phyloP scores from a whole-genome alignment of 768 basidiomycete species.

The Hygrophorus pudorinus region DNA sequence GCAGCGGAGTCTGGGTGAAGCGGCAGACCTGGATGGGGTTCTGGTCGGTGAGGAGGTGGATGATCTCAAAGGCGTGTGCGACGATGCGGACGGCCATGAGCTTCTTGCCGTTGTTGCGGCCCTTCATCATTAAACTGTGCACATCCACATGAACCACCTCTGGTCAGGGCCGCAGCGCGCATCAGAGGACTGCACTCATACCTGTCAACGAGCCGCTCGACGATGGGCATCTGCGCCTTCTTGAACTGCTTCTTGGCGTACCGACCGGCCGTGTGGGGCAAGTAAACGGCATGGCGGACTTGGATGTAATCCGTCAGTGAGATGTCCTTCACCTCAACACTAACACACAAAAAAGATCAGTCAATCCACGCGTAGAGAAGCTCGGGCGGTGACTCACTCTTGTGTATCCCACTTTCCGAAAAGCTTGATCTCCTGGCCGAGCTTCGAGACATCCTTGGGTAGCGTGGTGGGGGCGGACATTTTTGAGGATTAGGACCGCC shows the following conservation, averaged over 20 bases:
- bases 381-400: conserved; percentile 59
- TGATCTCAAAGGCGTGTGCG: conserved; percentile 98
- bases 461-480: conserved; percentile 66
- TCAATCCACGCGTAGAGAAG: neutral
- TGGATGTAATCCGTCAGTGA: conserved; percentile 99
- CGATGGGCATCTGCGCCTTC: conserved; percentile 99
- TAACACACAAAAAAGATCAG: conserved; percentile 1
- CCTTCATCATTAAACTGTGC: conserved; percentile 97
- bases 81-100: conserved; percentile 98
- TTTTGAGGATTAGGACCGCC: conserved; percentile 27
- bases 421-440: conserved; percentile 85
- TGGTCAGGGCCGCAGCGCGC: too few species aligned
- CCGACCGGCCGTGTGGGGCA: conserved; percentile 98
- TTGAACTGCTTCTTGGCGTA: conserved; percentile 99
- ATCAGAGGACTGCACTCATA: conserved; percentile 19
- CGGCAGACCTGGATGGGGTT: conserved; percentile 84
- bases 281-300: conserved; percentile 93
- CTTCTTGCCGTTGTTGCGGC: conserved; percentile 99
- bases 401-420: conserved; percentile 99
- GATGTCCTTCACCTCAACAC: conserved; percentile 81
- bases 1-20: neutral
- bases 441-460: conserved; percentile 71
- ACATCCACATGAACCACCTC: too few species aligned
- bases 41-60: conserved; percentile 99
- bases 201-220: conserved; percentile 98